Evolutionary conservation across 2,329 filamentous ascomycete species (phyloP), one percentile per base, ranked within the genome.

Genomic region (Cordyceps tenuipes): DNA sequence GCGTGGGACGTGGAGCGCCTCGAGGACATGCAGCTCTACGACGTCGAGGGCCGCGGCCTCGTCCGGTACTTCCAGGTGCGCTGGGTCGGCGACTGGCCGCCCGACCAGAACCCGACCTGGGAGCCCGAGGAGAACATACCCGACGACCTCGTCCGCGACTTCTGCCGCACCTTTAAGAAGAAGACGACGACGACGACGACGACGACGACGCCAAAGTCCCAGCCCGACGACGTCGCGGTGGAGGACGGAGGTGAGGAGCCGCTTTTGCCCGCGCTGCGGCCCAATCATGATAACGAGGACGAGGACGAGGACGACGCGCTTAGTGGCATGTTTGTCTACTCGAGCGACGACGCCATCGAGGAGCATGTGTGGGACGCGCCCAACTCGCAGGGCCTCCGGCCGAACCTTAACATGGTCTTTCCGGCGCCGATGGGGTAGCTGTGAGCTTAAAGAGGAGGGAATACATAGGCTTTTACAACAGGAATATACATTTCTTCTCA

Each of bases 71-170:
- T 81, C 67, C 72, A 77, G 34, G 80, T 85, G 1, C 76, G 77
- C 7, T 85, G 82, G 82, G 77, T 76, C 49, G 82, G 82, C 8
- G 69, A 82, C 61, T 85, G 82, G 82, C 80, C 82, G 0, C 69
- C 74, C 0, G 78, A 77, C 9, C 75, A 83, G 65, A 83, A 85
- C 59, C 79, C 80, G 0, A 80, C 81, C 0, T 85, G 82, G 82
- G 82, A 85, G 65, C 82, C 81, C 0, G 76, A 79, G 63, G 74
- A 75, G 3, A 82, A 83, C 57, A 75, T 85, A 2, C 68, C 78
- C 0, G 60, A 66, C 0, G 61, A 61, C 0, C 65, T 83, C 44
- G 70, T 82, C 1, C 70, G 68, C 7, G 69, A 69, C 2, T 84
- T 78, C 60, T 61, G 69, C 9, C 74, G 72, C 53, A 64, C 65